Base-by-base conservation (phyloP, 805 yeast species). In the Pichia scutulata region DNA sequence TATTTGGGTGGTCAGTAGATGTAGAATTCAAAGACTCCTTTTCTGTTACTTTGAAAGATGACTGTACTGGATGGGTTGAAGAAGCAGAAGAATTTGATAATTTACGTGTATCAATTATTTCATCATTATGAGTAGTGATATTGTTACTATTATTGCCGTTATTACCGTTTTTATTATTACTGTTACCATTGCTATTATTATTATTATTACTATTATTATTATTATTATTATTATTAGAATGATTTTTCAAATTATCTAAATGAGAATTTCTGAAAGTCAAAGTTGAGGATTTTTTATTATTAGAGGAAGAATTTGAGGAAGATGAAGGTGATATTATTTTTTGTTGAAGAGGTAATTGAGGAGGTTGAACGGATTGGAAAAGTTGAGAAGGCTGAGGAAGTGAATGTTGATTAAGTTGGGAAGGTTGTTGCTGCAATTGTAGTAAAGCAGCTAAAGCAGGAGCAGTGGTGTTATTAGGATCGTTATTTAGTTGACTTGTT, bases 241-340 rank as follows among this genome's bases (percentile, higher is more conserved):
- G 6, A 13, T 43, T 50, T 7, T 39, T 50, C 2, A 50, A 16
- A 7, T 4, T 28, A 50, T 50, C 52, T n/a, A 50, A 23, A 43
- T 45, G 44, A 10, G 52, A 50, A 23, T 50, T 50, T 26, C 46
- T 50, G 18, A 50, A 50, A 4, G 52, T 50, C 7, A 50, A 37
- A 12, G 47, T 39, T 18, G 10, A 30, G 26, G 39, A 41, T 18
- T 43, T 37, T 22, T 16, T 24, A 25, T 8, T n/a, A 22, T 12
- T 18, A 13, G n/a, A 2, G 16, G 16, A 16, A 16, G 42, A 10
- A 41, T 16, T 48, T 22, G 47, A n/a, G n/a, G 44, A 8, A 10
- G 45, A 10, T 43, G 40, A 9, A 33, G 46, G 12, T 43, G 40
- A 23, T 30, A 39, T 22, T 24, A 25, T n/a, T 2, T 18, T 5